These are phyloP conservation scores for Penicillium antarcticum DNA, from an alignment of 495 filamentous ascomycete genomes.

Conservation along the genomic window DNA sequence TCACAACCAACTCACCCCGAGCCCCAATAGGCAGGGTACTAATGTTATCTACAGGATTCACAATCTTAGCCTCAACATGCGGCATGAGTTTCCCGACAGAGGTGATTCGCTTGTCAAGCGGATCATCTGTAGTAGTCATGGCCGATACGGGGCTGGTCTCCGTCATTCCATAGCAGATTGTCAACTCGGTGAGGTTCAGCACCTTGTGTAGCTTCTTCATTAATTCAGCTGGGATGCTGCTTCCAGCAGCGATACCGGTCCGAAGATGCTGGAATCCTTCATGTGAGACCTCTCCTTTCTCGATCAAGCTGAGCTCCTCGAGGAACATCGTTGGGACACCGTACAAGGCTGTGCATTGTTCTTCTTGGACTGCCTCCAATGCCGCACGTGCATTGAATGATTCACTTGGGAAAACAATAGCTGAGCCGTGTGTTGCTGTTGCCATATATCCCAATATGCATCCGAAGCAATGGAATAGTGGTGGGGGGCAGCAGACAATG, in stretches of 20 bases:
- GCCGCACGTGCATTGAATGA: conserved; percentile 79
- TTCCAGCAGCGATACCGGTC: conserved; percentile 92
- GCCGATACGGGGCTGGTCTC: conserved; percentile 89
- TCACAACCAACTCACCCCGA: conserved; percentile 77
- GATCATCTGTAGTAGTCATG: conserved; percentile 86
- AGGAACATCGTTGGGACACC: conserved; percentile 97
- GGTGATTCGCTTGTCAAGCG: conserved; percentile 71
- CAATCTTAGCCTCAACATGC: conserved; percentile 83
- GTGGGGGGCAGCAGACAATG: conserved; percentile 80
- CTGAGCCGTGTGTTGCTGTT: conserved; percentile 79
- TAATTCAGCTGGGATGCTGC: conserved; percentile 73
- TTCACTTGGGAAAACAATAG: conserved; percentile 83
- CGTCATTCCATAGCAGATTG: conserved; percentile 99
- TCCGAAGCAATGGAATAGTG: conserved; percentile 93
- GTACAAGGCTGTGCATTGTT: conserved; percentile 80
- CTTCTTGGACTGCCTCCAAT: conserved; percentile 67
- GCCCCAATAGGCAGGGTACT: conserved; percentile 59
- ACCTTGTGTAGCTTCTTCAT: conserved; percentile 75
- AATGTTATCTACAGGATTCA: conserved; percentile 56
- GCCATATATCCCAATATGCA: conserved; percentile 92
- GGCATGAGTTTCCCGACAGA: conserved; percentile 77
- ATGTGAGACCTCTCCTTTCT: conserved; percentile 46
- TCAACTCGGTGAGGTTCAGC: conserved; percentile 81
- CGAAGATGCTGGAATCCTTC: conserved; percentile 66
- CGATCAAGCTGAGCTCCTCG: conserved; percentile 74